These are phyloP conservation scores for Diversispora eburnea DNA, from an alignment of 192 early-diverging fungal species.

Conservation along the genomic window DNA sequence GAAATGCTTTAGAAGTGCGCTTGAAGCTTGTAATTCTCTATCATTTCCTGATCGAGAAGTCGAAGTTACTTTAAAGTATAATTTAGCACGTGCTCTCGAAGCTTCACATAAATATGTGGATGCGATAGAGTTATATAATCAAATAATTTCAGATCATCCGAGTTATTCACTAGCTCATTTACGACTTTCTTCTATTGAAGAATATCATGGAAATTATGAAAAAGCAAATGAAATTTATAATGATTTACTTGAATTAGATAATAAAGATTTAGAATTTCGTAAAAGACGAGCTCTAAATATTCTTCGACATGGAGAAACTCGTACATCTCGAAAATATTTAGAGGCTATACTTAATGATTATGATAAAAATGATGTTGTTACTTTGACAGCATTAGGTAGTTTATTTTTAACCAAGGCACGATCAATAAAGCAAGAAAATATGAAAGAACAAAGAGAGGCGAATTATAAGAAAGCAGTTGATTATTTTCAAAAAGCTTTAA, in stretches of 20 bases:
- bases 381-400: slow-evolving; percentile 72
- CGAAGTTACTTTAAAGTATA: background rate
- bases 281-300: slow-evolving; percentile 76
- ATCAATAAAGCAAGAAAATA: slow-evolving; percentile 61
- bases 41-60: background rate
- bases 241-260: slow-evolving; percentile 57
- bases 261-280: slow-evolving; percentile 74
- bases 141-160: background rate
- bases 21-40: background rate
- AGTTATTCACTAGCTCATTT: background rate
- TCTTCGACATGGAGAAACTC: slow-evolving; percentile 44
- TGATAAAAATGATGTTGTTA: slow-evolving; percentile 52
- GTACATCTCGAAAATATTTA: slow-evolving; percentile 61
- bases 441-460: slow-evolving; percentile 61
- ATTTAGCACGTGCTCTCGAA: background rate
- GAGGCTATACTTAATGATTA: slow-evolving; percentile 54
- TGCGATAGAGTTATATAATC: background rate
- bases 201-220: slow-evolving; percentile 16
- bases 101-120: background rate
- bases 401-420: slow-evolving; percentile 53
- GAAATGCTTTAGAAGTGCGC: background rate
- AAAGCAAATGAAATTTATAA: slow-evolving; percentile 67
- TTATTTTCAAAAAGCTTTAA: slow-evolving; percentile 75
- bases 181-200: slow-evolving; percentile 21
- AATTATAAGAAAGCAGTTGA: slow-evolving; percentile 70